A percentile compares a stretch with the other conserved stretches of the same genome.
Evolutionary conservation across 2,329 filamentous ascomycete genomes (phyloP).

Genomic region (Atkinsonella hypoxylon): DNA sequence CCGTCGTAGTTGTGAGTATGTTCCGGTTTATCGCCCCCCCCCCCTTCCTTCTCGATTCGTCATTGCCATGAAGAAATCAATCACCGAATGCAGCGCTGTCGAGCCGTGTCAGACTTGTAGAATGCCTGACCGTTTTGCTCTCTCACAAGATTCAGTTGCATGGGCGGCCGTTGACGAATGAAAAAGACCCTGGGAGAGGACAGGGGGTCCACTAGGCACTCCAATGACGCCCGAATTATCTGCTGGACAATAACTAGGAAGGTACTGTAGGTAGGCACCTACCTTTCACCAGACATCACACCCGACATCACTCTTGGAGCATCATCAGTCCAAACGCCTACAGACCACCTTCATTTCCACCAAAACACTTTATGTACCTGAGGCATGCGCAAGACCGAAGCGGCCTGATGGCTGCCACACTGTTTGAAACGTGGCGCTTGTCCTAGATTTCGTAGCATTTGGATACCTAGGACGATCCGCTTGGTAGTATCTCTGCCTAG

Average conservation of each 20-base stretch:
- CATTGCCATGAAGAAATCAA: too few species aligned
- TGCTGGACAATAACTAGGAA: neutral
- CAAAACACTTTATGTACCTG: neutral
- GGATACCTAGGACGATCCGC: neutral
- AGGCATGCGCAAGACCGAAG: neutral
- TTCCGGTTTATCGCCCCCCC: too few species aligned
- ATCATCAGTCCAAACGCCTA: neutral
- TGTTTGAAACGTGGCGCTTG: neutral
- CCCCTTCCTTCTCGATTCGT: too few species aligned
- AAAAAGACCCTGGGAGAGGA: neutral
- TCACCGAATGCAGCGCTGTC: too few species aligned
- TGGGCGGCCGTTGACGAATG: neutral
- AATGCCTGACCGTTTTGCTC: neutral
- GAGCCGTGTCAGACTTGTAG: neutral
- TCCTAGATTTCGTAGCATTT: neutral
- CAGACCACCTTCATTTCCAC: neutral
- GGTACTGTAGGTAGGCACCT: too few species aligned
- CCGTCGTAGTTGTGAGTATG: too few species aligned
- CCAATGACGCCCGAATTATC: neutral
- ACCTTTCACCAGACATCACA: too few species aligned
- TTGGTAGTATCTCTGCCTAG: neutral
- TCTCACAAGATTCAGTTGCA: neutral
- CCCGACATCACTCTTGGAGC: too few species aligned
- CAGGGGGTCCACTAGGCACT: neutral
- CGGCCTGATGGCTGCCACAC: neutral